A percentile compares a stretch with the other conserved stretches of the same genome.
These are phyloP conservation scores for Cydonia oblonga DNA, from an alignment of 331 rosid species.

Conservation along the genomic window DNA sequence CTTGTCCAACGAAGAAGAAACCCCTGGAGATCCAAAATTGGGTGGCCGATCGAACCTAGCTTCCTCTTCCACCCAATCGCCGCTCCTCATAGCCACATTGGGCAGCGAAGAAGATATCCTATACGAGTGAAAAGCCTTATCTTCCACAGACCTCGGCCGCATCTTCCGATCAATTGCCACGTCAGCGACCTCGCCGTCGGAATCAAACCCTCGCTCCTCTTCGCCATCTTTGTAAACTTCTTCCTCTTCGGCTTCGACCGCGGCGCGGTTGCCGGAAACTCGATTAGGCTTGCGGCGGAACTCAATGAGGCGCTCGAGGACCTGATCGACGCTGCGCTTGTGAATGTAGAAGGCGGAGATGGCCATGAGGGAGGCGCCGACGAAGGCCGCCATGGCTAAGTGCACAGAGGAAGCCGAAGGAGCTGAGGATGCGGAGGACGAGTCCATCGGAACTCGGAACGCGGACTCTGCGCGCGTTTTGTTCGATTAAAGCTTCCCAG, in stretches of 20 bases:
- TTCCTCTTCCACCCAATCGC: constrained; percentile 28
- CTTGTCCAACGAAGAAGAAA: constrained; percentile 42
- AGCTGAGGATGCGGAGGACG: constrained; percentile 27
- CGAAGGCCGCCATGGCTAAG: constrained; percentile 70
- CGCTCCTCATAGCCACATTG: constrained; percentile 30
- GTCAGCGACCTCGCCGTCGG: constrained; percentile 15
- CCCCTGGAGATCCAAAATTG: constrained; percentile 15
- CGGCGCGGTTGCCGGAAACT: neutral
- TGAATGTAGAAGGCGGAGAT: constrained; percentile 80
- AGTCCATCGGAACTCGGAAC: constrained; percentile 11
- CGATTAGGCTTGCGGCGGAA: constrained; percentile 28
- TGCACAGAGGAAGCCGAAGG: constrained; percentile 38
- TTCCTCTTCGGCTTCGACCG: neutral
- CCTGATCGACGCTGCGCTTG: constrained; percentile 71
- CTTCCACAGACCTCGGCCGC: constrained; percentile 33
- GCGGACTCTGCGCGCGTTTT: neutral
- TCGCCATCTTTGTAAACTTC: constrained; percentile 1
- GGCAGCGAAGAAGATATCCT: constrained; percentile 59
- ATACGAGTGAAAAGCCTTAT: constrained; percentile 18
- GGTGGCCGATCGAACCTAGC: constrained; percentile 10
- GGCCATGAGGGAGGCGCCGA: constrained; percentile 78
- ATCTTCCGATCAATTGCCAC: constrained; percentile 4
- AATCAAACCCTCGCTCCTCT: constrained; percentile 15
- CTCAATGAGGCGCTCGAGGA: constrained; percentile 53
- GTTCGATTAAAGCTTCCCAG: neutral